Evolutionary conservation across 208 protist species (phyloP), one percentile per base, ranked within the genome.

Genomic region (Trypanosoma grayi): DNA sequence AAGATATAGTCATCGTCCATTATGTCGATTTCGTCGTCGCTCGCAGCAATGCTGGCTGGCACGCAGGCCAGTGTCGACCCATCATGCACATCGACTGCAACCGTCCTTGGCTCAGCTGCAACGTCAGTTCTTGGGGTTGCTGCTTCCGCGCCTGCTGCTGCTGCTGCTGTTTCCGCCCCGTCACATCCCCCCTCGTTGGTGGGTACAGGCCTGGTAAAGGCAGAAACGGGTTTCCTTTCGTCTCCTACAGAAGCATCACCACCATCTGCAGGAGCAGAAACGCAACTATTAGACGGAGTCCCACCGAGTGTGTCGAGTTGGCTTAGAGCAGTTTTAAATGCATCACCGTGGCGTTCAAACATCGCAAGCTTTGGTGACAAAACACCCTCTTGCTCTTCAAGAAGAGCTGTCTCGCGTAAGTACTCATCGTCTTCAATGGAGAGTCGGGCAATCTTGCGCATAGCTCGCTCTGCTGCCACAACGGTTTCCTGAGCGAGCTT

Each of bases 1-100:
- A 66, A 64, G 11, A 65, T 5, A 45, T 72, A 72, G 7, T 72
- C 56, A 45, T 71, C 66, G n/a, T 18, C 57, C 22, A 58, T 37
- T 10, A 18, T 31, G 18, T 60, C 51, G 60, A 56, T 41, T 5
- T 10, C 48, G 4, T 65, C 58, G 41, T 72, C 66, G 47, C 66
- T 72, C 40, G 66, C 48, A 24, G 33, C 22, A 13, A 48, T 25
- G 40, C 41, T 60, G n/a, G 9, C 11, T 30, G 14, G 22, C 4
- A 2, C 16, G 36, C 16, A 18, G 13, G 31, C 7, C 18, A 27
- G 20, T 18, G 45, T 4, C 25, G 14, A n/a, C n/a, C 14, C 1
- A 18, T 33, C 18, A n/a, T 4, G 13, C 39, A 33, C 39, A 5
- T 2, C 39, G 3, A n/a, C 3, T 43, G 39, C 39, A 14, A 43